A percentile compares a stretch with the other conserved stretches of the same genome.
Evolutionary conservation across 257 asterid genomes (phyloP).

Genomic region (Plantago ovata): DNA sequence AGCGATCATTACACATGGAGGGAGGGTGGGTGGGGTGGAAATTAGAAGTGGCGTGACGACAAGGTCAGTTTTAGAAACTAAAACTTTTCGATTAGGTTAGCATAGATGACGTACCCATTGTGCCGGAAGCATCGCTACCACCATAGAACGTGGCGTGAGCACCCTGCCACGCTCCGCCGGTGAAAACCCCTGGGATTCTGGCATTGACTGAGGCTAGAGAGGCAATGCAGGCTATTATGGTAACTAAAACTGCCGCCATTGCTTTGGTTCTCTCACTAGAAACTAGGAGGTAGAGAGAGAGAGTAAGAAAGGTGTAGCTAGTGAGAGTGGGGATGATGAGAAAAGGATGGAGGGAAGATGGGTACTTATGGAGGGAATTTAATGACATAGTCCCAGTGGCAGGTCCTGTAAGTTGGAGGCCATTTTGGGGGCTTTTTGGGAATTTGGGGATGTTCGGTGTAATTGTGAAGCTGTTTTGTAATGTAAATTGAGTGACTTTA

Average conservation of each 20-base stretch:
- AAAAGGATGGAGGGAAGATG: constrained; percentile 17
- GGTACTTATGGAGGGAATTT: background rate
- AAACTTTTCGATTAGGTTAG: background rate
- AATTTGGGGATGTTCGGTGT: constrained; percentile 8
- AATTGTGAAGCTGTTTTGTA: background rate
- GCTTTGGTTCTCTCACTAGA: constrained; percentile 15
- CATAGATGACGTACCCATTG: constrained; percentile 58
- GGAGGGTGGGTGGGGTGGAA: no score
- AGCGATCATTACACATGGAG: no score
- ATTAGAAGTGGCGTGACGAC: no score
- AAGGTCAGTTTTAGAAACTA: background rate
- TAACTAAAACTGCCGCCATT: constrained; percentile 5
- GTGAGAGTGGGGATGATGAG: background rate
- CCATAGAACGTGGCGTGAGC: constrained; percentile 95
- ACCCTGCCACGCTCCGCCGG: constrained; percentile 56
- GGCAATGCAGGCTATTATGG: constrained; percentile 33
- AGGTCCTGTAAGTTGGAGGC: constrained; percentile 24
- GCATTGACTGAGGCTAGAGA: constrained; percentile 34
- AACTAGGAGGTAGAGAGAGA: background rate
- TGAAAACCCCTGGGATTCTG: constrained; percentile 63
- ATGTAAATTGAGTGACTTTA: constrained; percentile 17
- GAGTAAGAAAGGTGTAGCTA: constrained; percentile 11
- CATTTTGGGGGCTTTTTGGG: constrained; percentile 3
- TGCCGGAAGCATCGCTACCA: constrained; percentile 88
- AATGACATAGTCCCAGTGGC: constrained; percentile 39